Base-by-base conservation (phyloP, 345 rosid species). In the Trapa incisa region DNA sequence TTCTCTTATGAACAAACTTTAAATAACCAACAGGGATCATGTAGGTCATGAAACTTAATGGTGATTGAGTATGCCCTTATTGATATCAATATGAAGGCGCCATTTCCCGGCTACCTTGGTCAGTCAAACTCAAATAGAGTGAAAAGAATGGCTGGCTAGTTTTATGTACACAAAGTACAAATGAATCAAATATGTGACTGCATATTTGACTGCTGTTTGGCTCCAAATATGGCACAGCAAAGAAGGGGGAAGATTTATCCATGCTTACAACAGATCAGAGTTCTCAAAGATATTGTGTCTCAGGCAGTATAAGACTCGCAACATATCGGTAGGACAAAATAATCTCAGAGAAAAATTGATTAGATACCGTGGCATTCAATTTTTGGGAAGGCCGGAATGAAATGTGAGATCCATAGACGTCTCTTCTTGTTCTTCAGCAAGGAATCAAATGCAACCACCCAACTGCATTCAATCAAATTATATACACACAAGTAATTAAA, bases 391-490 rank as follows among this genome's bases (percentile, higher is more conserved):
- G 8, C 50, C 38, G 15, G 32, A 47, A 70, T n/a, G 6, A 52
- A 61, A 72, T 61, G 67, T 41, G 39, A 56, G 65, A 4, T 12
- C 54, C 65, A 47, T 68, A 50, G 53, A 52, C 71, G 64, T 56
- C 75, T 47, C 54, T 64, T 64, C 47, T 42, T 32, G 73, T 68
- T 38, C 80, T 54, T 74, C 58, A 64, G 36, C 45, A 38, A 36
- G 64, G 15, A 74, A 88, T 88, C 82, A 86, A 72, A 80, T 9
- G 81, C 82, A 79, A 71, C 95, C 95, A 68, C 91, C 91, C 84
- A 86, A 75, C 96, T 88, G 85, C 78, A 22, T 22, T 22, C 29
- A 22, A 22, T 22, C 17, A 73, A 62, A n/a, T 72, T n/a, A 61
- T 5, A 14, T 36, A 47, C 45, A 14, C 33, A 15, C 22, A 56